Percentiles rank a stretch among this genome's conserved stretches.
Evolutionary conservation across 169 alveolate genomes (phyloP).

Genomic region (Perkinsus chesapeaki): DNA sequence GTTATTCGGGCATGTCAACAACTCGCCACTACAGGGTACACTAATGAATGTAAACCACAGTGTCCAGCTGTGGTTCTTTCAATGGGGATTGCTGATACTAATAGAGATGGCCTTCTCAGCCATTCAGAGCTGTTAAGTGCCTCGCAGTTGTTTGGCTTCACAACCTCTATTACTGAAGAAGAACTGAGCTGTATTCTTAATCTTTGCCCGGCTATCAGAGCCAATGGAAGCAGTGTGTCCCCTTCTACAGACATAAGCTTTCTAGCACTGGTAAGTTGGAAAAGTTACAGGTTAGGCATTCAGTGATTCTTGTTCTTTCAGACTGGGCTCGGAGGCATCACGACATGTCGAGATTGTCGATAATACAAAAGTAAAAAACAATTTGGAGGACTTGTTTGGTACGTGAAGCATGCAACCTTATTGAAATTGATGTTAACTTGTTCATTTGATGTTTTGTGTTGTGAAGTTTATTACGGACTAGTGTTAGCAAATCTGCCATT

Average conservation of each 20-base stretch:
- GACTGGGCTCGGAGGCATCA: not conserved
- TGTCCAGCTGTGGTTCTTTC: not conserved
- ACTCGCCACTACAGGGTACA: not conserved
- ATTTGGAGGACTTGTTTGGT: not conserved
- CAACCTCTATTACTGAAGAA: not conserved
- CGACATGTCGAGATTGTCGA: not conserved
- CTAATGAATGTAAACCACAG: not conserved
- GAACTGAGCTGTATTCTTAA: not conserved
- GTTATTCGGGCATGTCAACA: not conserved
- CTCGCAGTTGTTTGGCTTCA: not conserved
- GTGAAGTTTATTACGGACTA: not conserved
- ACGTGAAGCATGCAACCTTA: not conserved
- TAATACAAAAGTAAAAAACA: not conserved
- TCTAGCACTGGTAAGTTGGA: not conserved
- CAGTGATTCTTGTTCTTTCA: not conserved
- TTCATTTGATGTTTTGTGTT: not conserved
- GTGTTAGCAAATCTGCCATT: too few species aligned
- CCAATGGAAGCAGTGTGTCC: not conserved
- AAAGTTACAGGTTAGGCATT: too few species aligned
- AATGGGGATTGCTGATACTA: not conserved
- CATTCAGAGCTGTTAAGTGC: not conserved
- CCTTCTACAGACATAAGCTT: not conserved
- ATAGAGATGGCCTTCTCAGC: not conserved
- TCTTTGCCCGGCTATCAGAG: not conserved
- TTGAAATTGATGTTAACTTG: not conserved